These are phyloP conservation scores for Beauveria bassiana DNA, from an alignment of 2,329 filamentous ascomycete genomes.

Conservation along the genomic window DNA sequence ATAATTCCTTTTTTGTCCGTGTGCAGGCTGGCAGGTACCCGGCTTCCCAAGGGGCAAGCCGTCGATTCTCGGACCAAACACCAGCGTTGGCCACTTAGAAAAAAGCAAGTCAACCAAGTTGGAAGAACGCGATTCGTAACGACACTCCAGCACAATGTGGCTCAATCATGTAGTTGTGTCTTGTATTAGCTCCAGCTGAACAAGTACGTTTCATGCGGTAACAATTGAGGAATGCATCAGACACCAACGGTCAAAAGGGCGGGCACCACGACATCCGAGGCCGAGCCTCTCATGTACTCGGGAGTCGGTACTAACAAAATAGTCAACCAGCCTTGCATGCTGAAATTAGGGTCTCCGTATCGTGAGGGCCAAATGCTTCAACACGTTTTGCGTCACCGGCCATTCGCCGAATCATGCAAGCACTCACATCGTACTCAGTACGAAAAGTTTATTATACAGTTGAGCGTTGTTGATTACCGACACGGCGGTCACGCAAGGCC, in stretches of 20 bases:
- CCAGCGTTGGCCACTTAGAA: not conserved
- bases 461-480: not conserved
- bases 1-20: not conserved
- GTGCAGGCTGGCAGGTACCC: not conserved
- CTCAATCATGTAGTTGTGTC: too few species aligned
- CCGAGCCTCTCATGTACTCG: not conserved
- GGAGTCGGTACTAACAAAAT: not conserved
- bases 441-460: not conserved
- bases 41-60: not conserved
- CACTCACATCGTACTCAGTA: not conserved
- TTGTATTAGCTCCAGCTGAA: too few species aligned
- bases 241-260: not conserved
- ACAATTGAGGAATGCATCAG: too few species aligned
- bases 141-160: too few species aligned
- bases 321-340: not conserved
- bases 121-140: not conserved
- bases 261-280: not conserved
- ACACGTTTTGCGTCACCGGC: not conserved
- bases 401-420: slow-evolving; percentile 1
- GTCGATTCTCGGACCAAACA: not conserved
- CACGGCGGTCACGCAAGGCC: not conserved
- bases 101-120: not conserved
- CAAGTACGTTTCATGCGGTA: too few species aligned
- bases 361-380: not conserved
- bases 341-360: not conserved